Conservation (phyloP, 208 protist species). For the Crithidia fasciculata region DNA sequence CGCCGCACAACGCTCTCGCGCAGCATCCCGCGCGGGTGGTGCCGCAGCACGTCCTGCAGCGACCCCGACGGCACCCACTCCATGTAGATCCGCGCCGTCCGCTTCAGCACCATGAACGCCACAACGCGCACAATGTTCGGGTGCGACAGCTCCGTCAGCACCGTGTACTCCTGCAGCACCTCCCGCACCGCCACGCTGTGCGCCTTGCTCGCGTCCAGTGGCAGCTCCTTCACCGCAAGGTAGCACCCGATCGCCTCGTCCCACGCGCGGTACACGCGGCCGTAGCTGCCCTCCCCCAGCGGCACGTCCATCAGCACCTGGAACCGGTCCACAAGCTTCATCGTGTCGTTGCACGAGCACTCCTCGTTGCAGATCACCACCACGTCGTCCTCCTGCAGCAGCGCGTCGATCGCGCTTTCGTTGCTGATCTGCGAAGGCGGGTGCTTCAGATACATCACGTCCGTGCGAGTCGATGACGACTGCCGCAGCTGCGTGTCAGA, state of each 20-base stretch:
- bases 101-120: slow-evolving; percentile 58
- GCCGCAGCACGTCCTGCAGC: slow-evolving; percentile 55
- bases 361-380: slow-evolving; percentile 72
- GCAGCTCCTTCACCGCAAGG: slow-evolving; percentile 74
- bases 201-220: slow-evolving; percentile 38
- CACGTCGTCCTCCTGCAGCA: slow-evolving; percentile 59
- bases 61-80: slow-evolving; percentile 79
- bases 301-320: slow-evolving; percentile 42
- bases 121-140: slow-evolving; percentile 73
- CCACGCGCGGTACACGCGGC: slow-evolving; percentile 66
- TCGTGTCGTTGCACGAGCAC: slow-evolving; percentile 41
- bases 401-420: slow-evolving; percentile 34
- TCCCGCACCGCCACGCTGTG: slow-evolving; percentile 41
- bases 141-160: slow-evolving; percentile 68
- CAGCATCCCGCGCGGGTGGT: slow-evolving; percentile 35
- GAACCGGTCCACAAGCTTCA: slow-evolving; percentile 59
- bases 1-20: slow-evolving; percentile 58
- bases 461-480: background rate
- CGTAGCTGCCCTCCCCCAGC: slow-evolving; percentile 56
- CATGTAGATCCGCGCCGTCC: slow-evolving; percentile 62
- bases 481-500: background rate
- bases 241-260: slow-evolving; percentile 59
- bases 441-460: slow-evolving; percentile 5
- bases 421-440: background rate
- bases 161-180: slow-evolving; percentile 70